phyloP scores from a whole-genome alignment of 1,284 basidiomycete genomes.

The Puccinia sorghi region DNA sequence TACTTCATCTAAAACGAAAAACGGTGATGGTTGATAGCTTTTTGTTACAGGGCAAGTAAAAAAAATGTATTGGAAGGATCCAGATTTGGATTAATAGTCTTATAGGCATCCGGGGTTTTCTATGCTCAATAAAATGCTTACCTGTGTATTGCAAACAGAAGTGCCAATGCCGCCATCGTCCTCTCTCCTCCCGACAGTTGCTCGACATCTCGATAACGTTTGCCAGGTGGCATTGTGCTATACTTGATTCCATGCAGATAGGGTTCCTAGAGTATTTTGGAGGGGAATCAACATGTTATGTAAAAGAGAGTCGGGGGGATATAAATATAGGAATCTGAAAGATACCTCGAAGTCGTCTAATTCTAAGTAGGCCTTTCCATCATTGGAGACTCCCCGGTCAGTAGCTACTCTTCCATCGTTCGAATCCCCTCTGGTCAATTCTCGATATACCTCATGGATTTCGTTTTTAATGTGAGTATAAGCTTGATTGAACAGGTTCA shows the following conservation, averaged over 20 bases:
- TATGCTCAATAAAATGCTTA: background rate
- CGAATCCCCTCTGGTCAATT: constrained; percentile 89
- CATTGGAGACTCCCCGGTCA: constrained; percentile 28
- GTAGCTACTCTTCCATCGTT: constrained; percentile 79
- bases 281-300: background rate
- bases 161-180: constrained; percentile 91
- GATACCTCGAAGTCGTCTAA: constrained; percentile 88
- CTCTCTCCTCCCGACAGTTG: constrained; percentile 98
- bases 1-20: constrained; percentile 98
- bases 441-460: constrained; percentile 96
- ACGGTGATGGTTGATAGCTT: constrained; percentile 88
- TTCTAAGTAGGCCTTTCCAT: constrained; percentile 73
- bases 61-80: background rate
- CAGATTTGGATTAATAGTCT: background rate
- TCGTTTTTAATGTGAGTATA: constrained; percentile 92
- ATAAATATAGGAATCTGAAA: background rate
- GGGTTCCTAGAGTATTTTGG: constrained; percentile 71
- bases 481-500: constrained; percentile 90
- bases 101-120: background rate
- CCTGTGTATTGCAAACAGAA: constrained; percentile 94
- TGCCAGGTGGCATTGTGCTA: constrained; percentile 99
- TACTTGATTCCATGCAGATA: constrained; percentile 95
- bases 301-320: background rate
- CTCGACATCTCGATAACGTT: constrained; percentile 98
- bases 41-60: background rate